These are phyloP conservation scores for Wallemia mellicola DNA, from an alignment of 1,284 basidiomycete species.

Conservation along the genomic window DNA sequence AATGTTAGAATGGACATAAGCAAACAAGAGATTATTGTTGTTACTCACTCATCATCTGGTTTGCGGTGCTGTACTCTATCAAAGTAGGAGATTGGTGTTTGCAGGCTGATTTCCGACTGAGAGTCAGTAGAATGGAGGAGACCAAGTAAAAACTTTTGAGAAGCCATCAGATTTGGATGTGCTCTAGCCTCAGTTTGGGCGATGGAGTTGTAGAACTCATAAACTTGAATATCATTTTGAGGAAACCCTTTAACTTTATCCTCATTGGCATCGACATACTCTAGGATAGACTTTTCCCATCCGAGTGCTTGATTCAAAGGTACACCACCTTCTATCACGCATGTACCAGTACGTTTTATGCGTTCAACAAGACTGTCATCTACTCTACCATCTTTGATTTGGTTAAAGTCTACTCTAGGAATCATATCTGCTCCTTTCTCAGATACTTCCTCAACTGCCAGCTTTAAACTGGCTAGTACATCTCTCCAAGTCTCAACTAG, in stretches of 20 bases:
- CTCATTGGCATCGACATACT: slow-evolving; percentile 26
- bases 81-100: slow-evolving; percentile 35
- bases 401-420: slow-evolving; percentile 23
- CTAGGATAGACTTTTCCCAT: slow-evolving; percentile 29
- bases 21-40: no score
- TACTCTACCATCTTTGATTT: slow-evolving; percentile 19
- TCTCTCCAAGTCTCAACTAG: slow-evolving; percentile 27
- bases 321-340: slow-evolving; percentile 31
- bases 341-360: slow-evolving; percentile 27
- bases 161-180: slow-evolving; percentile 4
- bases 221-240: slow-evolving; percentile 33
- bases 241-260: slow-evolving; percentile 32
- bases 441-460: slow-evolving; percentile 21
- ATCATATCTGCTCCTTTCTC: slow-evolving; percentile 20
- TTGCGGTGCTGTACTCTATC: slow-evolving; percentile 42
- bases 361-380: slow-evolving; percentile 16
- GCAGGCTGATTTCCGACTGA: slow-evolving; percentile 23
- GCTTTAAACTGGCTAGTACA: slow-evolving; percentile 24
- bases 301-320: slow-evolving; percentile 23
- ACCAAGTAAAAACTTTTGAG: slow-evolving; percentile 22
- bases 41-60: slow-evolving; percentile 33
- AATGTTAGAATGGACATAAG: no score
- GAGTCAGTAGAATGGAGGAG: slow-evolving; percentile 25
- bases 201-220: slow-evolving; percentile 35
- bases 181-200: slow-evolving; percentile 20